Base-by-base conservation (phyloP, 768 basidiomycete genomes). In the Agaricus subrufescens region DNA sequence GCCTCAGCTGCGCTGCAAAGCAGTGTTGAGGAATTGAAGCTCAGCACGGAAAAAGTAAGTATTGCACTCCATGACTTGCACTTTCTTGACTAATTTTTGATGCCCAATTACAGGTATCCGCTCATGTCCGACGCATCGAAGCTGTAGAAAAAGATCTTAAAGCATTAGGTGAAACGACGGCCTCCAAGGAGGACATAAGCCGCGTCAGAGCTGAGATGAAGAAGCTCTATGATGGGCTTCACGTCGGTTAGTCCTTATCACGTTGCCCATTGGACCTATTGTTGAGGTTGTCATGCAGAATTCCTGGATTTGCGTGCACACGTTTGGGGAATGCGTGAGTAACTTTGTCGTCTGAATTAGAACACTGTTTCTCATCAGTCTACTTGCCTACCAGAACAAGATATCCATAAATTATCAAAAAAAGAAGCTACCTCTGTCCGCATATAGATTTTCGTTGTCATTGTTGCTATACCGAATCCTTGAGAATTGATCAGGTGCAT, bases 131-230 rank as follows among this genome's bases (percentile, higher is more conserved):
- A 59, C 75, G 89, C 55, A 92, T 93, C 64, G 89, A 94, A 67
- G 82, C 86, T 3, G 91, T 95, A 2, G 94, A 97, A 72, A 92
- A 92, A 68, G 91, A 94, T 62, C 67, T 95, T 63, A 92, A 89
- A 67, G 84, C 86, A 0, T 66, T 97, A 26, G 75, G 79, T 6
- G 81, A 84, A 49, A 71, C 75, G 19, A 79, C 87, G 2, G 80
- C 89, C 7, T 79, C 78, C 30, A 94, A 92, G 70, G 93, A 94
- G 42, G 94, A 97, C 60, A 73, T 92, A 34, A 79, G 84, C 25
- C 79, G 83, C 56, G 72, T 92, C 7, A 76, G 94, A 57, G 81
- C 82, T 10, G 94, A 97, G 68, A 79, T 86, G 59, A 95, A 94
- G 82, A 93, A 92, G 67, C 68, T 93, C 15, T 91, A 92, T 56